Conservation (phyloP, 1,139 yeast genomes). For the Candida sp. region DNA sequence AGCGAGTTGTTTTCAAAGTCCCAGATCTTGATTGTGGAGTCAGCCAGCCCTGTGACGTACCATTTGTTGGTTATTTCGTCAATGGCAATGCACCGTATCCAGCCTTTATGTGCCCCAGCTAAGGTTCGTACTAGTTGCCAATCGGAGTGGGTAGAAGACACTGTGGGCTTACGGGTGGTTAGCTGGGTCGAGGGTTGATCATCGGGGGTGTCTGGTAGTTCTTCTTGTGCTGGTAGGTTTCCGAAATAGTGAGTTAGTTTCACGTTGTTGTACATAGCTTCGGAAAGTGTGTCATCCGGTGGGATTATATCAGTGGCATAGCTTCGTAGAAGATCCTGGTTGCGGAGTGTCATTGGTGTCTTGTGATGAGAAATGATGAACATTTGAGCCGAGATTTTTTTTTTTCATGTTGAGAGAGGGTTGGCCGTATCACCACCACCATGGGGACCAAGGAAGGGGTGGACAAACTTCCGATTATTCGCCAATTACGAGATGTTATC, state of each 20-base stretch:
- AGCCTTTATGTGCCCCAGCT: slow-evolving; percentile 87
- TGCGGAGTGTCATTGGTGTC: background rate
- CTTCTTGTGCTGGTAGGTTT: slow-evolving; percentile 5
- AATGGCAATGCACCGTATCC: slow-evolving; percentile 81
- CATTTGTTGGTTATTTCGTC: slow-evolving; percentile 86
- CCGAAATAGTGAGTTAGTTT: slow-evolving; percentile 28
- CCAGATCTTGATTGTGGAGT: slow-evolving; percentile 91
- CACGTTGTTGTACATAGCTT: slow-evolving; percentile 33
- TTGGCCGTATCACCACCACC: background rate
- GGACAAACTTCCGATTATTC: background rate
- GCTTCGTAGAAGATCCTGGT: slow-evolving; percentile 11
- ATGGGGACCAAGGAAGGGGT: background rate
- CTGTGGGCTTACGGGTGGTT: background rate
- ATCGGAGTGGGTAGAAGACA: slow-evolving; percentile 4
- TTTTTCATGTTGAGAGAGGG: background rate
- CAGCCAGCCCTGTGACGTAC: slow-evolving; percentile 93
- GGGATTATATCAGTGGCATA: slow-evolving; percentile 27
- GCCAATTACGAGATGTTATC: slow-evolving; percentile 10
- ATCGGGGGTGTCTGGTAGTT: background rate
- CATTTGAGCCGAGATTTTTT: background rate
- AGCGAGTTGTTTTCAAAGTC: slow-evolving; percentile 76
- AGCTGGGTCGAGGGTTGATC: slow-evolving; percentile 1
- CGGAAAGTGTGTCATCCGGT: slow-evolving; percentile 33
- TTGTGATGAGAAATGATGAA: too few species aligned
- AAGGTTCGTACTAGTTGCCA: slow-evolving; percentile 80